Conservation (phyloP, 2,329 filamentous ascomycete genomes). For the Claviceps citrina region DNA sequence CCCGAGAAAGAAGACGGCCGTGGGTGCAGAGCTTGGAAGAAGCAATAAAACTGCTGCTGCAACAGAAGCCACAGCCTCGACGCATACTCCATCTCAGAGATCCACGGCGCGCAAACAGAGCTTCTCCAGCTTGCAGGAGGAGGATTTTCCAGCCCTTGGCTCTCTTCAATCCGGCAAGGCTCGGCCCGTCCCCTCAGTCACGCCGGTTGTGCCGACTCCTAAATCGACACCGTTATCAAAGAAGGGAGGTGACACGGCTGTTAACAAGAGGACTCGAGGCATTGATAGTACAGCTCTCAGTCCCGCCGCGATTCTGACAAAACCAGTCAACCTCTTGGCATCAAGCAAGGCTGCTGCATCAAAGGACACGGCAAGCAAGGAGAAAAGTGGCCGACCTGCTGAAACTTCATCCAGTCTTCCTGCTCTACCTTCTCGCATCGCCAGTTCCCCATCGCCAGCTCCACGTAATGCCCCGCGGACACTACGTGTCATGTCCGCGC, state of each 20-base stretch:
- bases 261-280: slow-evolving; percentile 11
- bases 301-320: background rate
- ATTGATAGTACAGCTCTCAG: background rate
- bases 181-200: slow-evolving; percentile 17
- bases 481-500: slow-evolving; percentile 42
- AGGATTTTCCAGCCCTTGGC: slow-evolving; percentile 47
- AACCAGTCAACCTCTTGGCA: background rate
- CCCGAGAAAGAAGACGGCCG: slow-evolving; percentile 13
- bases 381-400: slow-evolving; percentile 4
- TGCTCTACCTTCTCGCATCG: slow-evolving; percentile 30
- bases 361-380: slow-evolving; percentile 2
- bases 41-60: slow-evolving; percentile 30
- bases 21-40: slow-evolving; percentile 24
- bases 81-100: slow-evolving; percentile 28
- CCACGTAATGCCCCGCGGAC: slow-evolving; percentile 44
- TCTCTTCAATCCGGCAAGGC: slow-evolving; percentile 25
- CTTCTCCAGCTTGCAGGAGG: slow-evolving; percentile 32
- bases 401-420: slow-evolving; percentile 30
- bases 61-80: slow-evolving; percentile 30
- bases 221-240: slow-evolving; percentile 20
- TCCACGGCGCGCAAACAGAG: slow-evolving; percentile 8
- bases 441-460: slow-evolving; percentile 32
- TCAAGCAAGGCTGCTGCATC: background rate
- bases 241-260: slow-evolving; percentile 17
- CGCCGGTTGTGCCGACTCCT: slow-evolving; percentile 21